Base-by-base conservation (phyloP, 805 yeast genomes). In the Candida tallmaniae region DNA sequence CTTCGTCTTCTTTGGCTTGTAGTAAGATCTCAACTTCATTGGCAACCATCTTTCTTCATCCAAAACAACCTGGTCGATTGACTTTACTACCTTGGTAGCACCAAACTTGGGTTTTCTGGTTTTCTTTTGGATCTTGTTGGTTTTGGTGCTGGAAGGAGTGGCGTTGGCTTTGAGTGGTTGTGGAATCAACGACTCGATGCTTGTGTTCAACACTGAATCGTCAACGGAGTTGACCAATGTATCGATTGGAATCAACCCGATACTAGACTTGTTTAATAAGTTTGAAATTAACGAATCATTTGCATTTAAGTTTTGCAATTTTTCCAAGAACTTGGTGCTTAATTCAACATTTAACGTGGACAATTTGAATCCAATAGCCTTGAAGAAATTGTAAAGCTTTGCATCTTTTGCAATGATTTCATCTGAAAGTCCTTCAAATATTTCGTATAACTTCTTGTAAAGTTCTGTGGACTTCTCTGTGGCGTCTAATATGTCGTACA, bases 1-100 rank as follows among this genome's bases (percentile, higher is more conserved):
- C 26, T 76, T 81, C 44, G 79, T 75, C 64, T 77, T 79, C 52
- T 84, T 82, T 10, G 94, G 85, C 57, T 78, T 85, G 62, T 83
- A 88, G 48, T 80, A 76, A 5, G 88, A 74, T 56, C 97, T 76
- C 53, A 89, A 94, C 53, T 79, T 83, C 70, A 83, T 48, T 15
- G 96, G 95, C 32, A 90, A 58, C 97, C 97, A 89, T 62, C 97
- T 80, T 58, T 89, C 97, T 44, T 51, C 31, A 58, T 79, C 60
- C 42, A 74, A 46, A 13, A 27, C 38, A 10, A 56, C 35, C 27
- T 56, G 51, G 3, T 47, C 48, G 16, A 40, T 44, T 5, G 59
- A 55, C 34, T 54, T 56, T 14, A 54, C 13, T 12, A 52, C 50
- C 38, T 63, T 62, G 32, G 29, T 35, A 3, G 55, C 32, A 15